Evolutionary conservation across 2,329 filamentous ascomycete genomes (phyloP), one percentile per base, ranked within the genome.

Genomic region (Colletotrichum gigasporum): DNA sequence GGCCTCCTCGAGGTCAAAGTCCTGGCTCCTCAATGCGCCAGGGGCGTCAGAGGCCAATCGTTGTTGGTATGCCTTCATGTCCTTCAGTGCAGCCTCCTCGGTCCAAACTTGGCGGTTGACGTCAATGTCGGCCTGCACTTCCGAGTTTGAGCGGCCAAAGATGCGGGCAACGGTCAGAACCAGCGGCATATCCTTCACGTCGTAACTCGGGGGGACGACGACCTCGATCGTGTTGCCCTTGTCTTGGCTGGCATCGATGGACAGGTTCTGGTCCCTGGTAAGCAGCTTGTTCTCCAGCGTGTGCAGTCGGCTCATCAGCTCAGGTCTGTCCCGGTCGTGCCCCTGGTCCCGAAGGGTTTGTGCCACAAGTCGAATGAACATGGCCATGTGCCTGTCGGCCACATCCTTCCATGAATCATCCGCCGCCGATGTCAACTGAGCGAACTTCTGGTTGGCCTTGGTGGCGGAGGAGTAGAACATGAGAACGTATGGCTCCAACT

Each of bases 401-500:
- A 98, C 88, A 63, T 91, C 83, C 79, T 96, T 97, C 92, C 93
- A 97, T 55, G 88, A 87, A 75, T 97, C 93, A 76, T 98, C 95
- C 0, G 89, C 84, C 1, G 87, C 91, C 87, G 75, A 93, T 70
- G 71, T 92, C 76, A 91, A 89, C 71, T 97, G 85, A 66, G 97
- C 80, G 16, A 79, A 94, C 76, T 91, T 89, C 72, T 97, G 86
- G 66, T 97, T 79, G 30, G 79, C 94, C 76, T 97, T 96, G 45
- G 93, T 97, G 6, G 96, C 94, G 67, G 93, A 91, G 1, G 94
- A 96, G 79, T 96, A 98, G 83, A 99, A 98, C 68, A 98, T 97
- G 70, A 99, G 85, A 53, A 99, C 89, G 53, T 98, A 81, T 68
- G 97, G 94, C 78, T 99, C 96, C 20, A 97, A 90, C 73, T 95